These are phyloP conservation scores for Penicillium fuscoglaucum DNA, from an alignment of 2,329 filamentous ascomycete genomes.

Conservation along the genomic window DNA sequence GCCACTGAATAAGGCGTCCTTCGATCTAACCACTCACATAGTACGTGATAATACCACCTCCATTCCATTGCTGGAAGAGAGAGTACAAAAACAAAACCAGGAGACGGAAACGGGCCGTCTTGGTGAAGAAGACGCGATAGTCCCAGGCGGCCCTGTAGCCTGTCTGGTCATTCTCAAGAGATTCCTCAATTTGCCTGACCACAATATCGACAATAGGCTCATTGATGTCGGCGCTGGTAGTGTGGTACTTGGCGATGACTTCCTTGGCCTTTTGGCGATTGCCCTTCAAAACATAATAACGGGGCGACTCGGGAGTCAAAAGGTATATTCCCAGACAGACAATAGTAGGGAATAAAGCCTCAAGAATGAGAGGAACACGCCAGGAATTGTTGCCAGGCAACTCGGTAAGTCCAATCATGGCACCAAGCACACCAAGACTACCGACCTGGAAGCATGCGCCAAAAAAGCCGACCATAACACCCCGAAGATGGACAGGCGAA, in stretches of 20 bases:
- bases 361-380: conserved; percentile 47
- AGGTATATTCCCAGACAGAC: conserved; percentile 48
- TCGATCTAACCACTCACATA: conserved; percentile 32
- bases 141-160: conserved; percentile 47
- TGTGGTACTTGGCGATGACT: conserved; percentile 45
- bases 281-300: conserved; percentile 39
- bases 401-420: conserved; percentile 46
- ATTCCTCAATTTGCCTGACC: conserved; percentile 48
- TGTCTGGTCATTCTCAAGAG: conserved; percentile 41
- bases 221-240: conserved; percentile 42
- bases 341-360: conserved; percentile 50
- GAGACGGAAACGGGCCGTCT: conserved; percentile 46
- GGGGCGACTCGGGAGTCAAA: conserved; percentile 41
- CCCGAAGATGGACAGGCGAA: conserved; percentile 36
- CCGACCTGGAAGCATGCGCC: conserved; percentile 51
- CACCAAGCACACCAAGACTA: conserved; percentile 45
- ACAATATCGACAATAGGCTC: conserved; percentile 47
- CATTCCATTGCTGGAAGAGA: conserved; percentile 51
- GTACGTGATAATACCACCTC: conserved; percentile 48
- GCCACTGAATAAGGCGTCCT: not conserved
- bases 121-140: conserved; percentile 50
- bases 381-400: conserved; percentile 43
- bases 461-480: conserved; percentile 51
- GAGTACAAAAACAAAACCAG: conserved; percentile 50
- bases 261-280: conserved; percentile 36